Evolutionary conservation across 148 eudicot species (phyloP).

Genomic region (Silene uniflora): DNA sequence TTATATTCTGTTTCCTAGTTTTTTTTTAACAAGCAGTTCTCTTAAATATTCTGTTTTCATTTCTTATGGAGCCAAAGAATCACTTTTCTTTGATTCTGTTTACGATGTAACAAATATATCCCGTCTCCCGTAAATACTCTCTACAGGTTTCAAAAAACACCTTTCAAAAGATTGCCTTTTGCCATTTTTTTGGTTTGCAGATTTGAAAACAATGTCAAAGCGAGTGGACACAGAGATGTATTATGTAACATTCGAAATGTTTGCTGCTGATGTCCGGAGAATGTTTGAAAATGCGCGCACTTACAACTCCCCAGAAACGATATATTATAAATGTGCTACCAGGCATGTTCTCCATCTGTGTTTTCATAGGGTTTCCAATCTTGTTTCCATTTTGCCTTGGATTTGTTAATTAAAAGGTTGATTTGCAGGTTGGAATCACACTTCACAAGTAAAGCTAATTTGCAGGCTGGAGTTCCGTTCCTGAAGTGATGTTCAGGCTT

Average conservation of each 20-base stretch:
- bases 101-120: too few relatives aligned
- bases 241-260: constrained; percentile 91
- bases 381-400: not conserved
- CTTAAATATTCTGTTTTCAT: not conserved
- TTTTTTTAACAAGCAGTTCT: not conserved
- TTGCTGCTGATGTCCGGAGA: constrained; percentile 74
- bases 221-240: constrained; percentile 89
- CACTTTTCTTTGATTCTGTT: too few relatives aligned
- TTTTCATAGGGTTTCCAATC: not conserved
- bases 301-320: constrained; percentile 88
- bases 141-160: not conserved
- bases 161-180: not conserved
- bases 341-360: constrained; percentile 41
- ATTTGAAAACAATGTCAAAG: constrained; percentile 83
- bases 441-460: constrained; percentile 30
- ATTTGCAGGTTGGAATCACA: constrained; percentile 28
- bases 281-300: constrained; percentile 95
- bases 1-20: not conserved
- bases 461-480: constrained; percentile 68
- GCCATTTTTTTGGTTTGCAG: constrained; percentile 32
- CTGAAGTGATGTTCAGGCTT: constrained; percentile 48
- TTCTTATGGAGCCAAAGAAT: not conserved
- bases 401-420: not conserved
- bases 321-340: constrained; percentile 85
- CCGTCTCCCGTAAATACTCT: not conserved